A percentile compares a stretch with the other conserved stretches of the same genome.
phyloP scores from a whole-genome alignment of 2,329 filamentous ascomycete species.

The Xylaria sp. region DNA sequence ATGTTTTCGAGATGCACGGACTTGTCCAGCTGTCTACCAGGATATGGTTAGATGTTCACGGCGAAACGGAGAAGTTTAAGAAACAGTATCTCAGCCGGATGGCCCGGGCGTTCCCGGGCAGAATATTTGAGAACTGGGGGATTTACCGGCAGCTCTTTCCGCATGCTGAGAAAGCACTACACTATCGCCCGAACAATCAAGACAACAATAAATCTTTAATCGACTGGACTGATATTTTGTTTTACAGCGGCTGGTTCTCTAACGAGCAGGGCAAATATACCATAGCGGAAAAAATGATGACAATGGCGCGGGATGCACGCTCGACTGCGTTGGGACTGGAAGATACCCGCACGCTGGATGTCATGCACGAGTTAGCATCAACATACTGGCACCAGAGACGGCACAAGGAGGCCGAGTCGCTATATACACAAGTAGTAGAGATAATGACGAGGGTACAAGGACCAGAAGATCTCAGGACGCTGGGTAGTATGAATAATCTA shows the following conservation, averaged over 20 bases:
- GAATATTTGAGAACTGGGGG: slow-evolving; percentile 48
- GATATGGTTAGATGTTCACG: slow-evolving; percentile 49
- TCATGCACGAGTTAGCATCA: background rate
- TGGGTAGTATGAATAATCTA: slow-evolving; percentile 12
- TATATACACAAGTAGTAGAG: background rate
- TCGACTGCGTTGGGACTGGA: background rate
- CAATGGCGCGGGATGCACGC: background rate
- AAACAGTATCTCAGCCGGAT: slow-evolving; percentile 47
- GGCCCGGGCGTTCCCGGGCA: slow-evolving; percentile 42
- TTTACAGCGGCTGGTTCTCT: slow-evolving; percentile 1
- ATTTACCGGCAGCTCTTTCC: slow-evolving; percentile 24
- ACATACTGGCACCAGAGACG: no score
- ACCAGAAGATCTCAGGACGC: slow-evolving; percentile 9
- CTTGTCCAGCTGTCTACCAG: slow-evolving; percentile 55
- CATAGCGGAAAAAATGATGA: slow-evolving; percentile 11
- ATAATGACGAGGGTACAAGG: slow-evolving; percentile 1
- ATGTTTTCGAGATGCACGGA: slow-evolving; percentile 55
- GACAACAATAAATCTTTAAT: background rate
- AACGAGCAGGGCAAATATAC: background rate
- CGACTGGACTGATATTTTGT: slow-evolving; percentile 41
- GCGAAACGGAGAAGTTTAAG: slow-evolving; percentile 47
- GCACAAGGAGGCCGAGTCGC: no score
- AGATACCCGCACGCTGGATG: background rate
- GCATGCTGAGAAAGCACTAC: slow-evolving; percentile 18
- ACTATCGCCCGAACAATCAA: slow-evolving; percentile 13